phyloP scores from a whole-genome alignment of 495 filamentous ascomycete species.

The Rhizodiscina lignyota region DNA sequence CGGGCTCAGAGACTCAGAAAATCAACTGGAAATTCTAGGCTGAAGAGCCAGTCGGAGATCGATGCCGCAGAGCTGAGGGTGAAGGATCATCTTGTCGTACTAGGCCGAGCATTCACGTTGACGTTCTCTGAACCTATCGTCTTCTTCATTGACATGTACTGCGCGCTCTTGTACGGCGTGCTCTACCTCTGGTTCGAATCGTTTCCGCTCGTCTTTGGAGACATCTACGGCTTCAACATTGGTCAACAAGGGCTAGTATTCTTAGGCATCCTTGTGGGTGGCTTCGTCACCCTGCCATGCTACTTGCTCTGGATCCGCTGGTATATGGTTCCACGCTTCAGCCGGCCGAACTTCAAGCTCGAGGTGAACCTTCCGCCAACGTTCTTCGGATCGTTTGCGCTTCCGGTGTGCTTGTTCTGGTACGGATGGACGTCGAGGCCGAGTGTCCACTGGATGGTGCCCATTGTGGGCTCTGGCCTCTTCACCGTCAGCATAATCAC shows the following conservation, averaged over 20 bases:
- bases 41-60: slow-evolving; percentile 26
- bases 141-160: slow-evolving; percentile 19
- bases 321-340: slow-evolving; percentile 1
- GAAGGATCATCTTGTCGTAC: slow-evolving; percentile 19
- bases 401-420: slow-evolving; percentile 7
- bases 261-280: slow-evolving; percentile 15
- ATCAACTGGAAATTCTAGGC: slow-evolving; percentile 18
- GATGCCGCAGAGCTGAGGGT: slow-evolving; percentile 17
- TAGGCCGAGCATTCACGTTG: slow-evolving; percentile 27
- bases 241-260: slow-evolving; percentile 17
- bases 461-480: slow-evolving; percentile 7
- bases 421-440: slow-evolving; percentile 4
- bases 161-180: slow-evolving; percentile 17
- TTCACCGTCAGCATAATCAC: slow-evolving; percentile 5
- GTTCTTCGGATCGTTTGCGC: slow-evolving; percentile 1
- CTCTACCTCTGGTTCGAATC: slow-evolving; percentile 19
- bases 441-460: slow-evolving; percentile 8
- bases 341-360: slow-evolving; percentile 1
- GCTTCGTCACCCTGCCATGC: slow-evolving; percentile 2
- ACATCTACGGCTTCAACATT: slow-evolving; percentile 15
- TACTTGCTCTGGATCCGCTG: slow-evolving; percentile 5
- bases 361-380: slow-evolving; percentile 5
- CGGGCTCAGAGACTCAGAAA: slow-evolving; percentile 12
- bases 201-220: slow-evolving; percentile 19
- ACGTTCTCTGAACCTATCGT: slow-evolving; percentile 23